Conservation (phyloP, 2,329 filamentous ascomycete genomes). For the Penicillium sp. region DNA sequence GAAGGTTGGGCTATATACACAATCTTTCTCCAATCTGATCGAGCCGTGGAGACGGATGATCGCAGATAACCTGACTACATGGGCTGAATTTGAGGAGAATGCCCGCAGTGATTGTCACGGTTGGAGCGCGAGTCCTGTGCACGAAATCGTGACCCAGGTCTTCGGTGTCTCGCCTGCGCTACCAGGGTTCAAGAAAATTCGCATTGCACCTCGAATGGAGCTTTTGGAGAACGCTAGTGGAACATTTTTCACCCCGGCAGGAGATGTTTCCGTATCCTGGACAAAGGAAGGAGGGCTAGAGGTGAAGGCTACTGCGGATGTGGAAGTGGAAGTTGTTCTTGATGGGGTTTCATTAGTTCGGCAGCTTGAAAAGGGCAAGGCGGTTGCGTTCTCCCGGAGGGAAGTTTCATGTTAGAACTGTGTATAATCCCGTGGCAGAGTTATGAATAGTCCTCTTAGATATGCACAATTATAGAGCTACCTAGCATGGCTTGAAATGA, state of each 20-base stretch:
- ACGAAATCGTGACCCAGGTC: conserved; percentile 30
- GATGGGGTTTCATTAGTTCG: conserved; percentile 5
- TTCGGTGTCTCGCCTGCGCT: conserved; percentile 17
- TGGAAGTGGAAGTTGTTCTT: conserved; percentile 17
- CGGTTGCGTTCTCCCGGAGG: conserved; percentile 2
- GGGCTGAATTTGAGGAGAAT: conserved; percentile 34
- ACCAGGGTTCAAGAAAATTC: conserved; percentile 20
- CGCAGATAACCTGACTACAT: conserved; percentile 32
- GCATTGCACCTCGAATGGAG: conserved; percentile 22
- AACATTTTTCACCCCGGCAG: conserved; percentile 16
- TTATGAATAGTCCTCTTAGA: not conserved
- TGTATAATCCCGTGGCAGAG: not conserved
- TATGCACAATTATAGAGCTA: not conserved
- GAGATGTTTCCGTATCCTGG: conserved; percentile 14
- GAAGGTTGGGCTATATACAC: conserved; percentile 29
- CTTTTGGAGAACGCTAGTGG: conserved; percentile 11
- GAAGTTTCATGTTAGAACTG: not conserved
- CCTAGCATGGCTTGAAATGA: not conserved
- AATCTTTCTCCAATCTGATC: conserved; percentile 25
- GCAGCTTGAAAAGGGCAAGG: conserved; percentile 1
- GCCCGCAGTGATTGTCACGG: conserved; percentile 35
- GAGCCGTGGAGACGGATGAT: conserved; percentile 34
- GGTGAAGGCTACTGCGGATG: conserved; percentile 9
- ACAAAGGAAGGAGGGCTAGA: conserved; percentile 13
- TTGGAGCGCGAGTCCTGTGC: conserved; percentile 32